Base-by-base conservation (phyloP, 2,329 filamentous ascomycete species). In the Paraphoma sp. region DNA sequence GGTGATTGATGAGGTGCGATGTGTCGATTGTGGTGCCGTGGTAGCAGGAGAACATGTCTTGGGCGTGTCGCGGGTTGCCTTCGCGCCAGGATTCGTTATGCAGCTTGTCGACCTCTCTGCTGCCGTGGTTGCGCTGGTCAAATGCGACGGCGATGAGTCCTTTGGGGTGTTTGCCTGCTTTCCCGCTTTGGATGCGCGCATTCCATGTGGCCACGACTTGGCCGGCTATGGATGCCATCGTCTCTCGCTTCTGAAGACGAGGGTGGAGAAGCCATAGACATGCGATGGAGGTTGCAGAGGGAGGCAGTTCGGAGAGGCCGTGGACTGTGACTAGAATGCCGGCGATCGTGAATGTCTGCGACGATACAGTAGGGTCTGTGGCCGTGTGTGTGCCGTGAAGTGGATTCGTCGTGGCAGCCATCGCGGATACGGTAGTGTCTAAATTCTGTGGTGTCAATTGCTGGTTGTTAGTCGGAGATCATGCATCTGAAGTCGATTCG, bases 211-310 rank as follows among this genome's bases (percentile, higher is more conserved):
- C 77, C 48, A 97, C 83, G 11, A 87, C 82, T 6, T 85, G 84
- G n/a, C 83, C 79, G 2, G 92, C 93, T 51, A 95, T 84, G 29
- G 86, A 86, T 1, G 82, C 81, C 93, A 98, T 97, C 60, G 85
- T 85, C 53, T 86, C 86, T 71, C 90, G 88, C 0, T 82, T 86
- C 51, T 88, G 84, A 0, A 89, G 83, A 23, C 95, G 87, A 2
- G 91, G 91, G 72, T 98, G 93, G 16, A 97, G 85, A 11, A 98
- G 87, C 92, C 93, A 97, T n/a, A 98, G 85, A 68, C 90, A 91
- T 23, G 92, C 88, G 36, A 96, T 80, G 31, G 81, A 78, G 5
- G 74, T 76, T 3, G 83, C 79, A 12, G 82, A 77, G 0, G 81
- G 51, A 1, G 87, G 80, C 0, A 97, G 83, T 71, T 97, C 91